These are phyloP conservation scores for Cyclotella baltica DNA, from an alignment of 108 stramenopile genomes.

Conservation along the genomic window DNA sequence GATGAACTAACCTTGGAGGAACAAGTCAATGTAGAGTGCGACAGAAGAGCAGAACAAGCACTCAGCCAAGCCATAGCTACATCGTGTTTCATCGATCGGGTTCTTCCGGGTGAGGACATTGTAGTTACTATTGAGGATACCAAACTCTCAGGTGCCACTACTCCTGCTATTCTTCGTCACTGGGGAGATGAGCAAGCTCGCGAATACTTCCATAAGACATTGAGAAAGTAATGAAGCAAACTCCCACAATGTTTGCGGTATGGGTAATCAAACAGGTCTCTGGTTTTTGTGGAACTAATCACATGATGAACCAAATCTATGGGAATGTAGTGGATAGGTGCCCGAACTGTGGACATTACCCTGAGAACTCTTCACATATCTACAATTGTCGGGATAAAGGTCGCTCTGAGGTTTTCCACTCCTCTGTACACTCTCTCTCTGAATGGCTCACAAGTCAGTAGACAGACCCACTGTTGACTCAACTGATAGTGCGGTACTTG, in stretches of 20 bases:
- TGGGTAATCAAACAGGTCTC: neutral
- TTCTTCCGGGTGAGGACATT: neutral
- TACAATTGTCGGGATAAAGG: no score
- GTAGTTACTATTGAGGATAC: neutral
- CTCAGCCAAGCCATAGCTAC: neutral
- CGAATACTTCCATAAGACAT: neutral
- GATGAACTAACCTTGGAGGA: neutral
- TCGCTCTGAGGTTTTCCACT: no score
- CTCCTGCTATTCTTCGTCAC: neutral
- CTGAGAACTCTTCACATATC: no score
- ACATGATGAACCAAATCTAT: no score
- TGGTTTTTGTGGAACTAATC: neutral
- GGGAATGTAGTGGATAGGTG: no score
- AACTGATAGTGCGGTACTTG: no score
- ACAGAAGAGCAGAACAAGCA: neutral
- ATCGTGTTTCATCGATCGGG: neutral
- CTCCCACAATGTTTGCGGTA: neutral
- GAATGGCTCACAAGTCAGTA: no score
- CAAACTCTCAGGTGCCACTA: neutral
- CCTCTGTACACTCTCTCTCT: no score
- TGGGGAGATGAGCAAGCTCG: neutral
- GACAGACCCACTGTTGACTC: no score
- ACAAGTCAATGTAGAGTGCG: neutral
- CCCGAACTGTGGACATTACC: no score
- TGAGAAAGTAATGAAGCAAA: neutral